phyloP scores from a whole-genome alignment of 345 rosid species.

The Physaria fendleri region DNA sequence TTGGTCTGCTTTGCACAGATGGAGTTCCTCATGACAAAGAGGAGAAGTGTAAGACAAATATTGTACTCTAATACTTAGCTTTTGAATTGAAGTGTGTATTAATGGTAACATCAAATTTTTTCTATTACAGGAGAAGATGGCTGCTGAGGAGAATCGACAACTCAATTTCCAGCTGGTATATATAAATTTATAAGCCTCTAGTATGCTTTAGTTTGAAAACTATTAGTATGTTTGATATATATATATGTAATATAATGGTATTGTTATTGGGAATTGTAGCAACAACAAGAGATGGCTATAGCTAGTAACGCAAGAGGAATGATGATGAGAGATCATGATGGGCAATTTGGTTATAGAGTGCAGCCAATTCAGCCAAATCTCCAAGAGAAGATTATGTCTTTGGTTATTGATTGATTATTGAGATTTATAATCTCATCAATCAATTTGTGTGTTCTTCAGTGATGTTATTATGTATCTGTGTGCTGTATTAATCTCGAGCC shows the following conservation, averaged over 20 bases:
- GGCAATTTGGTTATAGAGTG: constrained; percentile 28
- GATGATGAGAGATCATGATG: constrained; percentile 32
- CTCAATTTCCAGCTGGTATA: constrained; percentile 42
- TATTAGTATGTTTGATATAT: constrained; percentile 6
- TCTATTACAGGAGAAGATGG: constrained; percentile 24
- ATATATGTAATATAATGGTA: no score
- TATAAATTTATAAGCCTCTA: not conserved
- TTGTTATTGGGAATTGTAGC: constrained; percentile 26
- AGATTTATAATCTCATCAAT: not conserved
- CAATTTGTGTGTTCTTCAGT: not conserved
- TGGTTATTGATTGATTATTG: constrained; percentile 27
- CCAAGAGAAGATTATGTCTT: constrained; percentile 35
- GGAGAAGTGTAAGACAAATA: constrained; percentile 38
- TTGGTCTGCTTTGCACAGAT: constrained; percentile 29
- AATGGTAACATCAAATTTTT: not conserved
- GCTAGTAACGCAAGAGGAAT: constrained; percentile 39
- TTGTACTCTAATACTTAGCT: not conserved
- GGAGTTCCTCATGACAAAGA: constrained; percentile 32
- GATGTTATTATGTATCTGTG: not conserved
- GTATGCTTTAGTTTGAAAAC: not conserved
- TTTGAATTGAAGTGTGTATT: not conserved
- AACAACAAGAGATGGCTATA: constrained; percentile 48
- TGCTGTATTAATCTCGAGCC: not conserved
- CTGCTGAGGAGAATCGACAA: constrained; percentile 39
- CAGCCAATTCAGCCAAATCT: constrained; percentile 37